phyloP scores from a whole-genome alignment of 345 rosid species.

The Passiflora organensis region DNA sequence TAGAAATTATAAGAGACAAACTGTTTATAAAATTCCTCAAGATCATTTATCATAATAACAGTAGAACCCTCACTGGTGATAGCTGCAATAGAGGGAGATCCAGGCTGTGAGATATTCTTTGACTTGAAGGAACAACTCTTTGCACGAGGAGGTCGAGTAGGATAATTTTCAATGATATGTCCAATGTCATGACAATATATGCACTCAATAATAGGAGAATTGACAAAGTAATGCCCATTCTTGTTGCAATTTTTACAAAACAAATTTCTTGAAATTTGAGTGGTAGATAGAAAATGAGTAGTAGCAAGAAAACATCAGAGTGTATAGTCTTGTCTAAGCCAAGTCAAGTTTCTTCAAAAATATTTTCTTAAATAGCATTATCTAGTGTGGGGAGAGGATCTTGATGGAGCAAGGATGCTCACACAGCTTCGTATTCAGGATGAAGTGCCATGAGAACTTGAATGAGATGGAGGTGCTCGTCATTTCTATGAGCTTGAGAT shows the following conservation, averaged over 20 bases:
- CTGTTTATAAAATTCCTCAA: background rate
- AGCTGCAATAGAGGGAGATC: background rate
- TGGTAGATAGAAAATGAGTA: background rate
- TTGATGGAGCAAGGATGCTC: background rate
- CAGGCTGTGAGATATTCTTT: background rate
- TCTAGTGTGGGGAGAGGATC: background rate
- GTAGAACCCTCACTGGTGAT: background rate
- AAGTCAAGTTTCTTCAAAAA: background rate
- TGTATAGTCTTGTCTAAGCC: background rate
- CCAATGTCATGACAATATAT: background rate
- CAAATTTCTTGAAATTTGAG: background rate
- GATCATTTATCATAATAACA: background rate
- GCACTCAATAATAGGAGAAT: background rate
- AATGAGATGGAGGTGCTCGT: slow-evolving; percentile 11
- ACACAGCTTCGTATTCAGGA: slow-evolving; percentile 1
- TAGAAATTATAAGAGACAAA: slow-evolving; percentile 1
- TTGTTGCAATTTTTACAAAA: background rate
- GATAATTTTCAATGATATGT: background rate
- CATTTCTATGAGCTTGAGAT: background rate
- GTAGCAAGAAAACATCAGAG: background rate
- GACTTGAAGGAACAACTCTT: background rate
- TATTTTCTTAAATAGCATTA: background rate
- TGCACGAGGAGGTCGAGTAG: background rate
- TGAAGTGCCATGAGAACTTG: slow-evolving; percentile 18
- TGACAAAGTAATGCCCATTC: background rate